These are phyloP conservation scores for Penicillium freii DNA, from an alignment of 2,329 filamentous ascomycete genomes.

Conservation along the genomic window DNA sequence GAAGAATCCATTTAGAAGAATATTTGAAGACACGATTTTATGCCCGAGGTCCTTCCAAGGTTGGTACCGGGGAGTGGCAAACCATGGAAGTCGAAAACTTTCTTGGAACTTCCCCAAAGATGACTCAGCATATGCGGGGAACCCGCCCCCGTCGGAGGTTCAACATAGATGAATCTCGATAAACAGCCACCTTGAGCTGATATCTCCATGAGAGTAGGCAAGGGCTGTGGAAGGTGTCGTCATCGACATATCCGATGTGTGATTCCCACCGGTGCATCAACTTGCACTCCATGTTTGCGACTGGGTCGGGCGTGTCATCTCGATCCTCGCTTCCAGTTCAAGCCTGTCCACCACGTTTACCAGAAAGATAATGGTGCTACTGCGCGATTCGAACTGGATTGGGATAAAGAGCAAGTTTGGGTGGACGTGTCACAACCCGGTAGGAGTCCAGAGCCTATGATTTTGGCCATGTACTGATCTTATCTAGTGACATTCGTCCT, in stretches of 20 bases:
- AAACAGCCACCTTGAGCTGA: background rate
- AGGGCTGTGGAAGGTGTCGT: conserved; percentile 37
- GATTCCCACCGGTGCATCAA: conserved; percentile 27
- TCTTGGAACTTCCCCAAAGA: background rate
- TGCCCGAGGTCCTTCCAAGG: background rate
- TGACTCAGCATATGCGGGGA: conserved; percentile 19
- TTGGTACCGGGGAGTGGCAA: background rate
- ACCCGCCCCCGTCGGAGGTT: background rate
- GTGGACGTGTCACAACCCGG: conserved; percentile 30
- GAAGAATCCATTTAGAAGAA: background rate
- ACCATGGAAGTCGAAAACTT: background rate
- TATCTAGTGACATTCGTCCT: conserved; percentile 29
- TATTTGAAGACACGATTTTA: background rate
- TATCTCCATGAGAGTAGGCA: conserved; percentile 31
- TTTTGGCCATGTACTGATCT: background rate
- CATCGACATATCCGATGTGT: conserved; percentile 38
- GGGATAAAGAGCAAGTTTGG: conserved; percentile 34
- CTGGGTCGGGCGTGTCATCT: conserved; percentile 32
- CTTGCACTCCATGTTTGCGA: conserved; percentile 31
- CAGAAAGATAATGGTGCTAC: conserved; percentile 30
- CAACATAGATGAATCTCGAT: background rate
- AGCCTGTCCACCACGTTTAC: conserved; percentile 34
- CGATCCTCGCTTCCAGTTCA: conserved; percentile 36
- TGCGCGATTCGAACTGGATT: conserved; percentile 30
- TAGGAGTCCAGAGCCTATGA: conserved; percentile 11